Evolutionary conservation across 2,329 filamentous ascomycete genomes (phyloP), one percentile per base, ranked within the genome.

Genomic region (Talaromyces sp.): DNA sequence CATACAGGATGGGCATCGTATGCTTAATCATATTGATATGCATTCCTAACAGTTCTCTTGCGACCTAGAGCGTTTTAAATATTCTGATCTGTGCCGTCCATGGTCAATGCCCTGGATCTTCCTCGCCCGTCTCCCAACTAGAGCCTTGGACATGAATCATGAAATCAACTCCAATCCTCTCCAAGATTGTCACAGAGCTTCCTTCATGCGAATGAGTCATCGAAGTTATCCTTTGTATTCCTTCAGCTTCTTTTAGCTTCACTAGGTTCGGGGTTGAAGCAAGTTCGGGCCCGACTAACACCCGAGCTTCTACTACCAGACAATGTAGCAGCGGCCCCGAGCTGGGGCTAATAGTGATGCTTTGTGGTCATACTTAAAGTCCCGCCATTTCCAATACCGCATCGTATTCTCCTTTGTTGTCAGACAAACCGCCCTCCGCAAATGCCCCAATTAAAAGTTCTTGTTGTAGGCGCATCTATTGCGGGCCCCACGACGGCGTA

Each of bases 391-490:
- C 24, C 24, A 27, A 9, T 27, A 9, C 24, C 24, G 9, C 4
- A 9, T 27, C 24, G 24, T 27, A 4, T 27, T 27, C 24, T 5
- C 24, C 4, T 4, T 27, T 27, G 4, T 27, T 27, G 5, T 27
- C 9, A 24, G 17, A 42, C 17, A 16, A 42, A 37, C 16, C 40
- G 22, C 13, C n/a, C 10, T 9, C 22, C 42, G 2, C 11, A 13
- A 39, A 66, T 67, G 65, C 52, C 63, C n/a, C 35, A 57, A 6
- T 52, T 68, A 2, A 69, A 61, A 16, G 62, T 73, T 16, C 65
- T 75, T 47, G 58, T 74, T 50, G 65, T 67, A 14, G 71, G 70
- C n/a, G 69, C 66, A 8, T 70, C 67, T 36, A 67, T 73, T 29
- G 72, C 72, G 17, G 70, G 70, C 42, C 67, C 67, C 19, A 64